A percentile compares a stretch with the other conserved stretches of the same genome.
These are phyloP conservation scores for Chamaenerion angustifolium DNA, from an alignment of 345 rosid species.

Conservation along the genomic window DNA sequence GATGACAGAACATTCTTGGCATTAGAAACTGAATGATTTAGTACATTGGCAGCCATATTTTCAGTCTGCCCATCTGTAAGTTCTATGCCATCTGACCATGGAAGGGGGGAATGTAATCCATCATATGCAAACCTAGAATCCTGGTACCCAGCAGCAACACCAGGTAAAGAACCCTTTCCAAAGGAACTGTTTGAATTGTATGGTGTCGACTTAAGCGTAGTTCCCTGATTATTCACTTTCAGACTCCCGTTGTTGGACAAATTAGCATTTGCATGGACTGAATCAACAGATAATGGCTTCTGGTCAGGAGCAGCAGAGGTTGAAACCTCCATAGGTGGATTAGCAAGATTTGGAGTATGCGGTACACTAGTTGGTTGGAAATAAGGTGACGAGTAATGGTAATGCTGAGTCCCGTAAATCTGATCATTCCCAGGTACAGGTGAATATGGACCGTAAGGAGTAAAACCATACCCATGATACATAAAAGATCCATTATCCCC, in stretches of 20 bases:
- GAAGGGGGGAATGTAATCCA: conserved; percentile 28
- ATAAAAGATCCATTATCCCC: conserved; percentile 68
- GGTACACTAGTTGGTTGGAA: conserved; percentile 48
- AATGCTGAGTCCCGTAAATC: conserved; percentile 69
- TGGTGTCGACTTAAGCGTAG: conserved; percentile 30
- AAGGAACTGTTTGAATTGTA: conserved; percentile 35
- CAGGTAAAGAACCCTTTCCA: conserved; percentile 40
- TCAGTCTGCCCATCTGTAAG: conserved; percentile 48
- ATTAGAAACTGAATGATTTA: conserved; percentile 44
- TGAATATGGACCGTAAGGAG: conserved; percentile 59
- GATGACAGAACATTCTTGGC: conserved; percentile 31
- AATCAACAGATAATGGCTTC: conserved; percentile 42
- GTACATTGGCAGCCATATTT: conserved; percentile 23
- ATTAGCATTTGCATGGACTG: conserved; percentile 33
- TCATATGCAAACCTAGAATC: conserved; percentile 53
- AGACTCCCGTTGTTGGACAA: conserved; percentile 24
- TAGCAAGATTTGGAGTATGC: conserved; percentile 33
- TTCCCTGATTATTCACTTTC: conserved; percentile 43
- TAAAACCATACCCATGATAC: conserved; percentile 60
- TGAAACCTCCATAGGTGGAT: conserved; percentile 43
- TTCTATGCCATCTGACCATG: conserved; percentile 37
- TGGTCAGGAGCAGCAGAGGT: conserved; percentile 44
- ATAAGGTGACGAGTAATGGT: conserved; percentile 63
- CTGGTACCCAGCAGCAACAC: conserved; percentile 49
- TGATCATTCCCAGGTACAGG: conserved; percentile 87